Evolutionary conservation across 106 monocot genomes (phyloP).

Genomic region (Acanthochlamys bracteata): DNA sequence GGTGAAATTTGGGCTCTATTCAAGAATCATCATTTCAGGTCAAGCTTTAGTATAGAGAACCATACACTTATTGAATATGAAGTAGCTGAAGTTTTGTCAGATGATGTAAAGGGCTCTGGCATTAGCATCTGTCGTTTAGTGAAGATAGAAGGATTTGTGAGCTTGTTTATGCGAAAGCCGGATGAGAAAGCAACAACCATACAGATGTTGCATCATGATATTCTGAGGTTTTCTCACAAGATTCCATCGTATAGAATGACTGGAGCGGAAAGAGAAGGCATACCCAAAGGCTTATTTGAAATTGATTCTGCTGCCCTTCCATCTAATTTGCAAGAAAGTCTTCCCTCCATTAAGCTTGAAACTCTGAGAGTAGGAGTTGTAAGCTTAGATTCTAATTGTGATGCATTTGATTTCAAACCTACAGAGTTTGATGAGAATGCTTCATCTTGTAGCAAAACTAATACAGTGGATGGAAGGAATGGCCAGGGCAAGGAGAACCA

Average conservation of each 20-base stretch:
- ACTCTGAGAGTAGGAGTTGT: not conserved
- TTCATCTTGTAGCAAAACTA: not conserved
- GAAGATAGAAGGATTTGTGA: conserved; percentile 25
- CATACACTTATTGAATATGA: conserved; percentile 28
- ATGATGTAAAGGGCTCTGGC: conserved; percentile 10
- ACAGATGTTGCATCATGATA: conserved; percentile 23
- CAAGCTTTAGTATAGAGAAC: conserved; percentile 11
- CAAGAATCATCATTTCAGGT: conserved; percentile 25
- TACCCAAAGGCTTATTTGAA: conserved; percentile 52
- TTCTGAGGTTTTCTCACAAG: conserved; percentile 61
- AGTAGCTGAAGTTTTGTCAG: conserved; percentile 41
- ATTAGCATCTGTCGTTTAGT: conserved; percentile 17
- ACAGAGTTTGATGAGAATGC: not conserved
- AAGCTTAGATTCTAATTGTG: not conserved
- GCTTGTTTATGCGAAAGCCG: conserved; percentile 16
- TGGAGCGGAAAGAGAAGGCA: conserved; percentile 41
- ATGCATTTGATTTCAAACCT: not conserved
- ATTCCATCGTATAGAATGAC: conserved; percentile 46
- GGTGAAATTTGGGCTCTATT: conserved; percentile 46
- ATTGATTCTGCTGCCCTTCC: conserved; percentile 69
- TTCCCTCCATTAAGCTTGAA: conserved; percentile 25
- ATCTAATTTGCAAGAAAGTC: conserved; percentile 11
- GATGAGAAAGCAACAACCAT: not conserved
- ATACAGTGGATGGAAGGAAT: conserved; percentile 2
- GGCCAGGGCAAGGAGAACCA: not conserved